These are phyloP conservation scores for Lomentospora prolificans DNA, from an alignment of 2,329 filamentous ascomycete genomes.

Conservation along the genomic window DNA sequence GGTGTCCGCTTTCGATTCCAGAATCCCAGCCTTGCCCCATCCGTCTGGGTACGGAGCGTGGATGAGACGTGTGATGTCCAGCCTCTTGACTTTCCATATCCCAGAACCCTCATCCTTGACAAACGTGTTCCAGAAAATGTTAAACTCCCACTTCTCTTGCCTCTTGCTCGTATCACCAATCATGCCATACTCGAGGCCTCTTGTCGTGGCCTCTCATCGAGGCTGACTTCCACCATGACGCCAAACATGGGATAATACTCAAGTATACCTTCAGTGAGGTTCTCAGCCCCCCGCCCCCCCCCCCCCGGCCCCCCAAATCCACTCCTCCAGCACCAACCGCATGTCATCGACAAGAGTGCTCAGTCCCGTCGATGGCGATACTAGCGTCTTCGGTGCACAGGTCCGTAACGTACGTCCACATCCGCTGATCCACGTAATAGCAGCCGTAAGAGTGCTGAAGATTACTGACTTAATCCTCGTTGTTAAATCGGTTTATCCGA, in stretches of 20 bases:
- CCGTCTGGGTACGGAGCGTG: neutral
- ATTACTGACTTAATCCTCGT: constrained; percentile 4
- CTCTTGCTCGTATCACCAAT: neutral
- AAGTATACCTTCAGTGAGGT: neutral
- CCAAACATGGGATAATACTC: constrained; percentile 6
- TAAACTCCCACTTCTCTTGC: constrained; percentile 1
- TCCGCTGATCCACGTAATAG: constrained; percentile 5
- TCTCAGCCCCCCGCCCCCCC: no score
- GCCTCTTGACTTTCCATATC: constrained; percentile 1
- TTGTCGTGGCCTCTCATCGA: neutral
- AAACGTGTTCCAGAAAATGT: constrained; percentile 1
- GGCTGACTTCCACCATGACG: neutral
- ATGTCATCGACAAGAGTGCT: neutral
- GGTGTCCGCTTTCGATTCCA: neutral
- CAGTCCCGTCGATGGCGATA: neutral
- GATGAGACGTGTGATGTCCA: constrained; percentile 1
- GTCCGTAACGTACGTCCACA: constrained; percentile 5
- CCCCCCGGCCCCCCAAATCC: no score
- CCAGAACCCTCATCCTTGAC: neutral
- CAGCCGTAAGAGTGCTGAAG: constrained; percentile 5
- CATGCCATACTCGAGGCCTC: constrained; percentile 1
- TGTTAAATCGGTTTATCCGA: neutral
- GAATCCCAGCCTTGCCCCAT: neutral
- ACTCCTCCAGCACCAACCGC: constrained; percentile 1
- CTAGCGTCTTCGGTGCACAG: neutral